Percentiles rank a stretch among this genome's conserved stretches.
phyloP scores from a whole-genome alignment of 768 basidiomycete species.

The Coprinopsis marcescibilis region DNA sequence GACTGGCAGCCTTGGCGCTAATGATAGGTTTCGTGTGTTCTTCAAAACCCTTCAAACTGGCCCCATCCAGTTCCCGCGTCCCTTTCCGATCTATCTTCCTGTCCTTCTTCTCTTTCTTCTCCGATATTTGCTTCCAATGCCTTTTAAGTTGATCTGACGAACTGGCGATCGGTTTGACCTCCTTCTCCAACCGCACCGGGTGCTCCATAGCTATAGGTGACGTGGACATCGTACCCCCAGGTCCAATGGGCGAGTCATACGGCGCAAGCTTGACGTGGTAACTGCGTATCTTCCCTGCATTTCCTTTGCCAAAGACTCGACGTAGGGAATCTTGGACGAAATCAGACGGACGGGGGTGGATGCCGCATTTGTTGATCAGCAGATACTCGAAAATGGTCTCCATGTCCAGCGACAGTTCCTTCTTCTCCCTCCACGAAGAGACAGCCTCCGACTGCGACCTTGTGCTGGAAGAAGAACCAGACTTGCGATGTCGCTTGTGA shows the following conservation, averaged over 20 bases:
- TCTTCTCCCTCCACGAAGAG: slow-evolving; percentile 24
- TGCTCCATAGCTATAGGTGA: slow-evolving; percentile 23
- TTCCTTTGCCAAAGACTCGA: slow-evolving; percentile 45
- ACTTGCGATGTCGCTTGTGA: slow-evolving; percentile 4
- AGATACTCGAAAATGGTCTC: slow-evolving; percentile 58
- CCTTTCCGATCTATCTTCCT: too few relatives aligned
- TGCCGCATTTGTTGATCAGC: slow-evolving; percentile 44
- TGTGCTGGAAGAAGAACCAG: slow-evolving; percentile 5
- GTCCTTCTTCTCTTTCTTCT: slow-evolving; percentile 23
- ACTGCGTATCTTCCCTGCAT: slow-evolving; percentile 36
- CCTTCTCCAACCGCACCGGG: slow-evolving; percentile 23
- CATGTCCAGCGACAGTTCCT: slow-evolving; percentile 23
- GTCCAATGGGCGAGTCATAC: slow-evolving; percentile 26
- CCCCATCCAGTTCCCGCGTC: slow-evolving; percentile 16
- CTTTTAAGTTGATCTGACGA: slow-evolving; percentile 1
- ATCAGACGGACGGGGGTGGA: slow-evolving; percentile 48
- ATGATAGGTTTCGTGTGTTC: too few relatives aligned
- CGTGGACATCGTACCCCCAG: slow-evolving; percentile 7
- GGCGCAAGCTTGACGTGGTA: slow-evolving; percentile 58
- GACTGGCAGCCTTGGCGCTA: slow-evolving; percentile 10
- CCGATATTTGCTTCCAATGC: slow-evolving; percentile 17
- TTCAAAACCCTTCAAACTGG: slow-evolving; percentile 15
- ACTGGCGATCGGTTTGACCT: slow-evolving; percentile 10
- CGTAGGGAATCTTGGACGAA: slow-evolving; percentile 42
- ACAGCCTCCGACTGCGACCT: slow-evolving; percentile 15